Percentiles rank a stretch among this genome's conserved stretches.
Conservation (phyloP, 2,329 filamentous ascomycete species). For the Aspergillus sp. region DNA sequence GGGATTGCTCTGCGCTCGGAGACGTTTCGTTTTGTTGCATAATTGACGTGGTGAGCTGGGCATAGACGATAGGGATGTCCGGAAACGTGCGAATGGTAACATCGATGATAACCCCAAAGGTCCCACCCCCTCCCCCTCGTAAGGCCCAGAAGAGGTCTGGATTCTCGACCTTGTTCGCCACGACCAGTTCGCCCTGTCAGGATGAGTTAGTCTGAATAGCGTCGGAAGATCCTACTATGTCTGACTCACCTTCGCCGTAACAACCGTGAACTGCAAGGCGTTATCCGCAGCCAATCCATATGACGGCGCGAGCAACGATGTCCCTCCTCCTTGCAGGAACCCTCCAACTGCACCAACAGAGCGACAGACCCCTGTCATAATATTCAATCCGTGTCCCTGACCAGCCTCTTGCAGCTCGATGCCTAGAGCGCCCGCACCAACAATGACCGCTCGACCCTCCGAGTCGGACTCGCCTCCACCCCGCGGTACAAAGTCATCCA, state of each 20-base stretch:
- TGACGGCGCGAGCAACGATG: background rate
- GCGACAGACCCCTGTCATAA: background rate
- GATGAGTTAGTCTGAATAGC: background rate
- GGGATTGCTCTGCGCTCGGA: background rate
- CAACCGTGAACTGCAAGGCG: background rate
- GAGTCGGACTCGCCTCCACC: background rate
- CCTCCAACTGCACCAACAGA: background rate
- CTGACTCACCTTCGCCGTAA: background rate
- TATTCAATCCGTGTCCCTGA: background rate
- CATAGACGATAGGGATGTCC: background rate
- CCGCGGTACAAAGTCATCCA: background rate
- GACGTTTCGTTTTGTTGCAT: background rate
- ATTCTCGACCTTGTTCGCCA: constrained; percentile 26
- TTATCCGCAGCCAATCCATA: constrained; percentile 3
- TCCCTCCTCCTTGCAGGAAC: background rate
- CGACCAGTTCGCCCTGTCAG: background rate
- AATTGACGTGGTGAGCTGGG: background rate
- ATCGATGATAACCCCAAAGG: constrained; percentile 25
- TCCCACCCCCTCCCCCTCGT: constrained; percentile 25
- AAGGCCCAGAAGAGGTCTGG: constrained; percentile 29
- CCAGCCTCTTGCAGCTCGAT: background rate
- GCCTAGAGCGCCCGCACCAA: background rate
- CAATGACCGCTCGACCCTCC: background rate
- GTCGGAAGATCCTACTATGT: background rate
- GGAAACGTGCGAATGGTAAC: constrained; percentile 11